Evolutionary conservation across 2,329 filamentous ascomycete species (phyloP).

Genomic region (Rhynchosporium secalis): DNA sequence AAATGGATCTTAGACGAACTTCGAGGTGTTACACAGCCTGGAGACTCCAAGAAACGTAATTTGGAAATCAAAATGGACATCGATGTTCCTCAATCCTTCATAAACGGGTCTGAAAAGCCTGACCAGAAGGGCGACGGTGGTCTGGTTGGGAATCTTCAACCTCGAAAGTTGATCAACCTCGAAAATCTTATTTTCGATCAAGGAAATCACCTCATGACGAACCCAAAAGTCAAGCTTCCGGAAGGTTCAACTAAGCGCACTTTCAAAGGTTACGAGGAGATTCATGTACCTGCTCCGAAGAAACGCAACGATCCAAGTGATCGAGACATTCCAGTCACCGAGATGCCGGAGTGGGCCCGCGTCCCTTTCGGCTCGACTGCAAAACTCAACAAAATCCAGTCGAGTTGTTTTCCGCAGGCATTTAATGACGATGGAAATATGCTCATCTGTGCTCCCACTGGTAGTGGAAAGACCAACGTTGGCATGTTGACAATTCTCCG

Average conservation of each 20-base stretch:
- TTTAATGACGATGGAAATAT: constrained; percentile 96
- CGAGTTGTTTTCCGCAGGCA: constrained; percentile 85
- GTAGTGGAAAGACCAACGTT: constrained; percentile 97
- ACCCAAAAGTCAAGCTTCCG: constrained; percentile 88
- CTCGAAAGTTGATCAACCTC: constrained; percentile 84
- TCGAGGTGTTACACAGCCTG: constrained; percentile 65
- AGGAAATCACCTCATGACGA: constrained; percentile 99
- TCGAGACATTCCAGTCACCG: constrained; percentile 76
- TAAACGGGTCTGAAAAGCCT: constrained; percentile 48
- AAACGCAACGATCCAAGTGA: constrained; percentile 80
- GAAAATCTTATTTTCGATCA: constrained; percentile 97
- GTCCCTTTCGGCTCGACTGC: constrained; percentile 82
- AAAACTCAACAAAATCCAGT: constrained; percentile 92
- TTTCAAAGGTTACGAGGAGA: constrained; percentile 98
- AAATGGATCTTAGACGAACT: constrained; percentile 87
- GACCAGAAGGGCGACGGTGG: constrained; percentile 63
- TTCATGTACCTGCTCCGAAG: constrained; percentile 93
- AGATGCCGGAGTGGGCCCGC: constrained; percentile 91
- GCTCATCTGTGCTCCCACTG: constrained; percentile 95
- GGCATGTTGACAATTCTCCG: constrained; percentile 96
- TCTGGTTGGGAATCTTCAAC: constrained; percentile 80
- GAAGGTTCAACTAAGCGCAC: constrained; percentile 93
- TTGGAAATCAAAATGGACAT: constrained; percentile 97
- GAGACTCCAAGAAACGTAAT: constrained; percentile 59
- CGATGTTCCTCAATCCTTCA: constrained; percentile 66